Evolutionary conservation across 129 eudicot species (phyloP), one percentile per base, ranked within the genome.

Genomic region (Chrysanthemum seticuspe): DNA sequence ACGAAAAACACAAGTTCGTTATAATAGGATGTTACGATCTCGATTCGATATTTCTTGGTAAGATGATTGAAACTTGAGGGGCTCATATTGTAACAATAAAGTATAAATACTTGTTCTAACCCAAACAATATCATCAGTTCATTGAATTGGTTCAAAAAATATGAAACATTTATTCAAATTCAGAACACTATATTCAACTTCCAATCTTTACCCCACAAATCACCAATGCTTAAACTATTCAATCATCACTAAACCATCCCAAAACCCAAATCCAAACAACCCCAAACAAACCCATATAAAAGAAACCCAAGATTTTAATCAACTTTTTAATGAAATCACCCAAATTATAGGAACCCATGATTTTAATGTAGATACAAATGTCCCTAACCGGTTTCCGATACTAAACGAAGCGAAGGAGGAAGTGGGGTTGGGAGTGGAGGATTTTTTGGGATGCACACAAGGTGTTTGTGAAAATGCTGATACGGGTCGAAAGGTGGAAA

Each of bases 381-480:
- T 75, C 6, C 49, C 49, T 68, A 80, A 76, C 19, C 44, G n/a
- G 72, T 65, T 83, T 77, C 64, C 47, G 13, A 49, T 68, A 64
- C 13, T 56, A n/a, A 75, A 75, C 14, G 10, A 44, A 2, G 18
- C 4, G 23, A 21, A 53, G 48, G 66, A 10, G 27, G 29, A 13
- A 27, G 47, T 40, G 10, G 8, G 1, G 6, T 1, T 36, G 45
- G 45, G 45, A 34, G 15, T 51, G 44, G 56, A 31, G 34, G 81
- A 65, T 15, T 15, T 65, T 2, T n/a, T 65, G 18, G 19, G n/a
- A n/a, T 66, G 87, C 87, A 45, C 73, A 59, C 19, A 68, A 86
- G 77, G 65, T 86, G 95, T 86, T 88, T 79, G 95, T 82, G 79
- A 68, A 84, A 88, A 86, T 86, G 86, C 71, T 82, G 36, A 13